Evolutionary conservation across 768 basidiomycete species (phyloP), one percentile per base, ranked within the genome.

Genomic region (Xerocomellus chrysenteron): DNA sequence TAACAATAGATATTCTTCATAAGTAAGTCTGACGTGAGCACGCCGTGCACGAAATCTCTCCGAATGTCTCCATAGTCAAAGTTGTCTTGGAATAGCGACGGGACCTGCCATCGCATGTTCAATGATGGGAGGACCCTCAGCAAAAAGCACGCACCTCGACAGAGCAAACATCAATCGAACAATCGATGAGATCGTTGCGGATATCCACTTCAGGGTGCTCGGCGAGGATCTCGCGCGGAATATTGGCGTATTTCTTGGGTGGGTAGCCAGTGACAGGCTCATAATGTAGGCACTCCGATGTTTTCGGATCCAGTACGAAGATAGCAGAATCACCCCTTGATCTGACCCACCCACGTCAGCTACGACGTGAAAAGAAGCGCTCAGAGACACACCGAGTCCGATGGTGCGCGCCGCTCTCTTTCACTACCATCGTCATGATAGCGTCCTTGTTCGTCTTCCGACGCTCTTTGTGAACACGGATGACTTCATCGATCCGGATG

Each of bases 41-140:
- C 83, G 17, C 96, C 96, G 67, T 92, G 91, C 16, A 98, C 90
- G 65, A 99, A 97, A 73, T 98, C 94, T 61, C 85, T 80, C 55
- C 94, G 85, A 57, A 98, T 82, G 73, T 95, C 93, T 14, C 86
- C 85, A 67, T 95, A 98, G 74, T 98, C 97, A 67, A 99, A 99
- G 74, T 98, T 98, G 75, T 98, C 97, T 70, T 95, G 94, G 76
- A 98, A 99, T 5, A 98, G 71, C 1, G 95, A 95, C 2, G 94
- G 94, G 37, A 98, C 91, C 90, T 97, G 64, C 52, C 28, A 55
- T 49, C 32, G 36, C n/a, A 39, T 16, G 56, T 35, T 46, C 40
- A 4, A 42, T 11, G n/a, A 36, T n/a, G 26, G 41, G 44, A 47
- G 47, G 30, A 10, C 24, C 19, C 37, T 50, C 33, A 16, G 28